A percentile compares a stretch with the other conserved stretches of the same genome.
Conservation (phyloP, 345 rosid species). For the Carallia pectinifolia region DNA sequence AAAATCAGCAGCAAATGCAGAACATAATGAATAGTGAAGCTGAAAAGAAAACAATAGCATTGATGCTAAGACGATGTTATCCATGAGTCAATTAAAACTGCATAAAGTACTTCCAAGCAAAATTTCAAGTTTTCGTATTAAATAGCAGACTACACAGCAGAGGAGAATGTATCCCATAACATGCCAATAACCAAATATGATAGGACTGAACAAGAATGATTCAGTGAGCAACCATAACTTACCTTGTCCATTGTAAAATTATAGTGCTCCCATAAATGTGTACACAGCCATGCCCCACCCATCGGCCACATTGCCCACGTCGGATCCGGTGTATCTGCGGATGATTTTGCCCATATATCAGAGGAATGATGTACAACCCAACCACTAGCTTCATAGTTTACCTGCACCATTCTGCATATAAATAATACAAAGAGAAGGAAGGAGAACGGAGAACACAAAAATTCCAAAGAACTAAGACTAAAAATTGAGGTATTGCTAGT, state of each 20-base stretch:
- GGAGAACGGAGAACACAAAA: background rate
- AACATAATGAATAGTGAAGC: background rate
- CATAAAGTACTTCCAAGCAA: no score
- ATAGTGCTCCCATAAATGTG: conserved; percentile 97
- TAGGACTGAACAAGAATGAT: background rate
- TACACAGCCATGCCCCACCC: conserved; percentile 99
- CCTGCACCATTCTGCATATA: conserved; percentile 38
- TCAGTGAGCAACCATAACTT: conserved; percentile 20
- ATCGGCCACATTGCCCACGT: conserved; percentile 91
- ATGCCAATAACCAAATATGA: background rate
- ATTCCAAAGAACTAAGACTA: background rate
- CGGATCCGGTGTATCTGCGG: conserved; percentile 60
- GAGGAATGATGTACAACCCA: conserved; percentile 90
- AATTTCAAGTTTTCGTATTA: no score
- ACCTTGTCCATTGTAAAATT: conserved; percentile 75
- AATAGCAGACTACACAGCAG: no score
- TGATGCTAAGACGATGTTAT: no score
- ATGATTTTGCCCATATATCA: conserved; percentile 95
- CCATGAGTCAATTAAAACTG: no score
- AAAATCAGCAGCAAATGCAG: background rate
- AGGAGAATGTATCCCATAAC: background rate
- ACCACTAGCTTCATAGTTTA: conserved; percentile 72
- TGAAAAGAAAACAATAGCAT: background rate
- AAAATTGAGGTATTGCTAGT: background rate
- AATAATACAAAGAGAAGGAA: background rate